Evolutionary conservation across 306 rosid genomes (phyloP).

Genomic region (Trifolium subterraneum): DNA sequence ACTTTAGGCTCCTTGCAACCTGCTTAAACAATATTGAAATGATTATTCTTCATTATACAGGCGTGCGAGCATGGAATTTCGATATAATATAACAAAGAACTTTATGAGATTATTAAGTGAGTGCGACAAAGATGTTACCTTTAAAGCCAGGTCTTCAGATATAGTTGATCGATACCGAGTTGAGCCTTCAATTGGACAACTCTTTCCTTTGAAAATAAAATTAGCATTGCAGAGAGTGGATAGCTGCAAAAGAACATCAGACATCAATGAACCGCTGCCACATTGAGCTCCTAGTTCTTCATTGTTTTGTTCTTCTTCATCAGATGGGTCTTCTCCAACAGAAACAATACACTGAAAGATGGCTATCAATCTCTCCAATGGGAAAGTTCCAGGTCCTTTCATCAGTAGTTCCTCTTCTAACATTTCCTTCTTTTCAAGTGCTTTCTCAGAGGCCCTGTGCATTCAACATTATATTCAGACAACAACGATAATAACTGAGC

Average conservation of each 20-base stretch:
- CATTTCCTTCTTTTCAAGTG: slow-evolving; percentile 70
- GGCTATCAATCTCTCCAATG: slow-evolving; percentile 92
- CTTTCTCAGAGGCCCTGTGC: slow-evolving; percentile 68
- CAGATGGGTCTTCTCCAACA: slow-evolving; percentile 60
- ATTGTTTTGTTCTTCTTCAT: slow-evolving; percentile 61
- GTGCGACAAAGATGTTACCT: slow-evolving; percentile 55
- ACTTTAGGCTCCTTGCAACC: slow-evolving; percentile 94
- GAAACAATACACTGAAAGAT: slow-evolving; percentile 89
- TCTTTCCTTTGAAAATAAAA: slow-evolving; percentile 81
- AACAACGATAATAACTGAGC: slow-evolving; percentile 13
- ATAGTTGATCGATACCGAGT: slow-evolving; percentile 80
- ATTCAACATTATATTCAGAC: slow-evolving; percentile 40
- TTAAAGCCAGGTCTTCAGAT: slow-evolving; percentile 72
- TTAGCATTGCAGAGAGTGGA: slow-evolving; percentile 91
- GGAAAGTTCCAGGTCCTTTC: slow-evolving; percentile 98
- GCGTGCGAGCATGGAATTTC: background rate
- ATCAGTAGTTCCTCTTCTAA: slow-evolving; percentile 77
- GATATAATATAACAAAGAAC: background rate
- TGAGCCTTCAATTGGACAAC: slow-evolving; percentile 88
- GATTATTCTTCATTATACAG: background rate
- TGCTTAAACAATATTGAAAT: slow-evolving; percentile 48
- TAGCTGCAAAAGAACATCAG: slow-evolving; percentile 80
- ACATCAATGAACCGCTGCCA: slow-evolving; percentile 67
- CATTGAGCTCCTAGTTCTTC: slow-evolving; percentile 51
- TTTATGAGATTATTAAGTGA: background rate